Conservation (phyloP, 2,329 filamentous ascomycete genomes). For the Dactylonectria estremocensis region DNA sequence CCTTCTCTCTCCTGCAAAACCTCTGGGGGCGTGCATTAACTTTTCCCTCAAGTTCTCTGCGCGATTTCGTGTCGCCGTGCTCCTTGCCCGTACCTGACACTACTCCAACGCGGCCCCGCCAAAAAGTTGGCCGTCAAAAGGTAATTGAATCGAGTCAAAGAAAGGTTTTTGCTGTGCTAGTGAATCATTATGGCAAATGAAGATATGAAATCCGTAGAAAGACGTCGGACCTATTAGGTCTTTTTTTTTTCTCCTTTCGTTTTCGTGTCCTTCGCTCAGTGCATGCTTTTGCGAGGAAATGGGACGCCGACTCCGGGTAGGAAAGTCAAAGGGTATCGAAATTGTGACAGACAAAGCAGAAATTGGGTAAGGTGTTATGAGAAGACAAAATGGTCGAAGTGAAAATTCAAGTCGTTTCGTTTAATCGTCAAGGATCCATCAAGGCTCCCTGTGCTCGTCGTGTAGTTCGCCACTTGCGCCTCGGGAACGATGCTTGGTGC, state of each 20-base stretch:
- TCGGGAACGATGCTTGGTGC: conserved; percentile 1
- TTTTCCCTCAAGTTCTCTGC: neutral
- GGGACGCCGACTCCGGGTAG: conserved; percentile 24
- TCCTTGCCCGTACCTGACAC: conserved; percentile 1
- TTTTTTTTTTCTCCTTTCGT: neutral
- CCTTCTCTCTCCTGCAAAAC: conserved; percentile 16
- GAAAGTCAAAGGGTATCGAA: conserved; percentile 34
- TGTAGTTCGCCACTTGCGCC: conserved; percentile 6
- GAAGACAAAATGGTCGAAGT: conserved; percentile 23
- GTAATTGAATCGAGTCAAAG: neutral
- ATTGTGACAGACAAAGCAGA: conserved; percentile 9
- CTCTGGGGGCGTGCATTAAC: neutral
- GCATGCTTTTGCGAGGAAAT: conserved; percentile 8
- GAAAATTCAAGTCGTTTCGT: conserved; percentile 32
- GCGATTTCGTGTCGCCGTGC: conserved; percentile 3
- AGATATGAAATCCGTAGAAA: neutral
- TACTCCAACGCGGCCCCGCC: conserved; percentile 3
- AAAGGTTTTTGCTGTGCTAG: neutral
- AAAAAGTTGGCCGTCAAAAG: conserved; percentile 15
- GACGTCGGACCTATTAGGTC: neutral
- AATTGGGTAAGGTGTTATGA: conserved; percentile 16
- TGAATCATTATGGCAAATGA: neutral
- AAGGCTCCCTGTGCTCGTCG: conserved; percentile 17
- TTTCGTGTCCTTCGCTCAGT: conserved; percentile 8
- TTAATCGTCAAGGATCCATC: conserved; percentile 33